Evolutionary conservation across 352 stramenopile genomes (phyloP), one percentile per base, ranked within the genome.

Genomic region (Pythium rhizo-oryzae): DNA sequence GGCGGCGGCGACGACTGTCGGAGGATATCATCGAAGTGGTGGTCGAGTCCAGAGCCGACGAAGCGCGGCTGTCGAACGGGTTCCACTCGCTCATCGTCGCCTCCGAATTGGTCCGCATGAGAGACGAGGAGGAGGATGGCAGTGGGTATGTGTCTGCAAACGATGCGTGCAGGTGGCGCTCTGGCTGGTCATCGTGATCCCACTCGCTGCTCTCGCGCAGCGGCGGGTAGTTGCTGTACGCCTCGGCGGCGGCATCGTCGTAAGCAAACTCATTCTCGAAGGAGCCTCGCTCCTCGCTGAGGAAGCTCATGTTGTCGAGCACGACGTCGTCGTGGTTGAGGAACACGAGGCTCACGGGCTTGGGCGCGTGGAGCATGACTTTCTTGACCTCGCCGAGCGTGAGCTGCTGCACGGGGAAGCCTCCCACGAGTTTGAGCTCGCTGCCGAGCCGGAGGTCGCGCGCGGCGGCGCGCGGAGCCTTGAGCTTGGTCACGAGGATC

Each of bases 331-430:
- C 79, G 39, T 74, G 67, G 67, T 88, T 89, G n/a, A 91, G 59
- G 66, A 93, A 93, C 57, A 93, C 83, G 53, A 93, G 80, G 52
- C 83, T 91, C 71, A 93, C 81, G 35, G 85, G 85, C 65, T 92
- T 91, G 30, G 83, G 82, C 6, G 84, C 84, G 62, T 77, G 60
- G 18, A 91, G 73, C 81, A 93, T 91, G 52, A 93, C 75, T 66
- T 91, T 90, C 72, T 93, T 93, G 19, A 93, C 80, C 58, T 90
- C 85, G 41, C 72, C 62, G 11, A 91, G 74, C 49, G 81, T 92
- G 46, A 93, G 74, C 19, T 84, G 80, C 68, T 83, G 76, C 16
- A 93, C 81, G 3, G 85, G 84, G 67, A 93, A 92, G 21, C 85
- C 85, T 28, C 83, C 80, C 13, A 93, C 84, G 55, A 92, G 84